Conservation (phyloP, 1,139 yeast species). For the Sugiyamaella pinicola region DNA sequence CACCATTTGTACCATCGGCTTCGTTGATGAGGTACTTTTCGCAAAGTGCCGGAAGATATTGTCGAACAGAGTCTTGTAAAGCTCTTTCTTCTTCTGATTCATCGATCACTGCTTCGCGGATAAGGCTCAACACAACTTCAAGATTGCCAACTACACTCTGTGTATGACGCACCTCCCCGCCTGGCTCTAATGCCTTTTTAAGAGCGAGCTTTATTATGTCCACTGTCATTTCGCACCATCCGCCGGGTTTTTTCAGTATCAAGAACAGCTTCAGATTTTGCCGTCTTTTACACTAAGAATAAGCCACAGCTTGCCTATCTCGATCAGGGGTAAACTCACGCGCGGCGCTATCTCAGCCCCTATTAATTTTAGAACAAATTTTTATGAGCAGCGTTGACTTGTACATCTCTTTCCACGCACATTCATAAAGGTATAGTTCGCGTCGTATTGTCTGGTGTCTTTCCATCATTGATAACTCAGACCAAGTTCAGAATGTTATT, state of each 20-base stretch:
- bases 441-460: too few species aligned
- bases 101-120: constrained; percentile 5
- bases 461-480: background rate
- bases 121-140: background rate
- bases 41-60: constrained; percentile 6
- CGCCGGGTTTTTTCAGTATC: too few species aligned
- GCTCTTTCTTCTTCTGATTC: background rate
- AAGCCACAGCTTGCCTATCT: too few species aligned
- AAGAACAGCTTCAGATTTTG: too few species aligned
- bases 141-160: background rate
- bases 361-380: constrained; percentile 10
- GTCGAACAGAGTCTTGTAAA: background rate
- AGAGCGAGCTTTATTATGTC: background rate
- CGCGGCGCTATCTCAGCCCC: background rate
- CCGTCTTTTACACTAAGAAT: too few species aligned
- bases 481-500: background rate
- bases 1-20: background rate
- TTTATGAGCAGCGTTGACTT: constrained; percentile 1
- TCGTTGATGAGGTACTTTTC: background rate
- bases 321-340: background rate
- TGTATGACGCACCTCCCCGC: background rate
- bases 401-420: too few species aligned
- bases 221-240: background rate
- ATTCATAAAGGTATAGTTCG: too few species aligned
- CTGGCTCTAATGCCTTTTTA: background rate